Evolutionary conservation across 1,139 yeast species (phyloP).

Genomic region (Zygoascus meyerae): DNA sequence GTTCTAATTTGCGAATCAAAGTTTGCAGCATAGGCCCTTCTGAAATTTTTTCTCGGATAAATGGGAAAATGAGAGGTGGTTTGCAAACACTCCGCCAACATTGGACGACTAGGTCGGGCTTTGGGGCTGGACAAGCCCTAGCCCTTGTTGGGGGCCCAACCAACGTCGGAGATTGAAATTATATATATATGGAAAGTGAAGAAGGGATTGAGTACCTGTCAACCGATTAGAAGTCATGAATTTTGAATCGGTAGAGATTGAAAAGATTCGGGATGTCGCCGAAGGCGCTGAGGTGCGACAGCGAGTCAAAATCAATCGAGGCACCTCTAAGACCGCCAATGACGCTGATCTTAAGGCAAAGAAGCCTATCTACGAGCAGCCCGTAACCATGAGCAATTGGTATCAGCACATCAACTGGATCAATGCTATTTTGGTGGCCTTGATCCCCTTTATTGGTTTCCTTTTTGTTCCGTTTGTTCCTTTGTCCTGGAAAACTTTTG

Average conservation of each 20-base stretch:
- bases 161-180: neutral
- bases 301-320: constrained; percentile 32
- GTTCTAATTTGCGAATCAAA: constrained; percentile 1
- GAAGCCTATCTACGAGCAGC: constrained; percentile 83
- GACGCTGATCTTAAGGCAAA: constrained; percentile 23
- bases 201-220: neutral
- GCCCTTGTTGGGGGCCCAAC: constrained; percentile 12
- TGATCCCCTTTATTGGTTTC: constrained; percentile 65
- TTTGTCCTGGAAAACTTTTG: constrained; percentile 54
- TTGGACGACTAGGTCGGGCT: neutral
- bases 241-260: constrained; percentile 52
- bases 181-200: neutral
- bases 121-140: constrained; percentile 8
- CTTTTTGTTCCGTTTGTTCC: constrained; percentile 48
- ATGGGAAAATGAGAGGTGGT: too few relatives aligned
- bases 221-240: constrained; percentile 37
- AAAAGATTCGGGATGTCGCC: constrained; percentile 72
- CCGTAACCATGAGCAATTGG: constrained; percentile 85
- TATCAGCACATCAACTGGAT: constrained; percentile 88
- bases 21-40: neutral
- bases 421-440: constrained; percentile 69
- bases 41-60: too few relatives aligned
- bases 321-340: constrained; percentile 28
- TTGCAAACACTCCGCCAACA: too few relatives aligned
- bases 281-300: constrained; percentile 79